Percentiles rank a stretch among this genome's conserved stretches.
Conservation (phyloP, 768 basidiomycete genomes). For the Suillus occidentalis region DNA sequence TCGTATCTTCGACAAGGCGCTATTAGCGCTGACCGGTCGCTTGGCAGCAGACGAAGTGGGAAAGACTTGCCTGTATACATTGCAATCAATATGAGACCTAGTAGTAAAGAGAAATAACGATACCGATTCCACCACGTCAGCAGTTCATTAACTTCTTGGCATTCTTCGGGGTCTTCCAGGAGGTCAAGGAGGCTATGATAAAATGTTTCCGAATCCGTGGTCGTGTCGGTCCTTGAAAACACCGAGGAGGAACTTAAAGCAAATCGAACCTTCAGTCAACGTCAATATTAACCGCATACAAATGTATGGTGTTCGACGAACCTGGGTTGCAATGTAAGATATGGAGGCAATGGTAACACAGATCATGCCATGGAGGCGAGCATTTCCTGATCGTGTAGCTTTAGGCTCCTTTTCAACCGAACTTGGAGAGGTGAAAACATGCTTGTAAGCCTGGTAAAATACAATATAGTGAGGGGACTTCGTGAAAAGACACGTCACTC, state of each 20-base stretch:
- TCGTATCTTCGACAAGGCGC: too few relatives aligned
- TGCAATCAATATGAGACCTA: neutral
- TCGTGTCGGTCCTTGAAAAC: constrained; percentile 20
- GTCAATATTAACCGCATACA: constrained; percentile 1
- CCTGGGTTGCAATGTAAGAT: constrained; percentile 23
- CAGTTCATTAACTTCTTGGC: too few relatives aligned
- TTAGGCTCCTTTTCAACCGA: constrained; percentile 28
- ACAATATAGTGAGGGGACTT: constrained; percentile 20
- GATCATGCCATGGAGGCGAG: constrained; percentile 18
- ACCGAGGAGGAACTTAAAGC: constrained; percentile 17
- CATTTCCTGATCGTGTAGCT: constrained; percentile 27
- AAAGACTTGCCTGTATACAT: too few relatives aligned
- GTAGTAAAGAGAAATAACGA: too few relatives aligned
- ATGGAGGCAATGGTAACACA: constrained; percentile 19
- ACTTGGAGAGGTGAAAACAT: constrained; percentile 32
- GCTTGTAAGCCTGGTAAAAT: constrained; percentile 24
- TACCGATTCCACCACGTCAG: too few relatives aligned
- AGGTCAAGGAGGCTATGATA: constrained; percentile 14
- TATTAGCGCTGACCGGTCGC: too few relatives aligned
- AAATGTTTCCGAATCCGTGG: constrained; percentile 25
- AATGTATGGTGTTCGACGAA: neutral
- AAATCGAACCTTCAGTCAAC: constrained; percentile 17
- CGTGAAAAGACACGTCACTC: constrained; percentile 2
- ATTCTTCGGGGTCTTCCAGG: constrained; percentile 9
- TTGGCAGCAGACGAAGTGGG: too few relatives aligned